These are phyloP conservation scores for Jatropha multifida DNA, from an alignment of 441 rosid species.

Conservation along the genomic window DNA sequence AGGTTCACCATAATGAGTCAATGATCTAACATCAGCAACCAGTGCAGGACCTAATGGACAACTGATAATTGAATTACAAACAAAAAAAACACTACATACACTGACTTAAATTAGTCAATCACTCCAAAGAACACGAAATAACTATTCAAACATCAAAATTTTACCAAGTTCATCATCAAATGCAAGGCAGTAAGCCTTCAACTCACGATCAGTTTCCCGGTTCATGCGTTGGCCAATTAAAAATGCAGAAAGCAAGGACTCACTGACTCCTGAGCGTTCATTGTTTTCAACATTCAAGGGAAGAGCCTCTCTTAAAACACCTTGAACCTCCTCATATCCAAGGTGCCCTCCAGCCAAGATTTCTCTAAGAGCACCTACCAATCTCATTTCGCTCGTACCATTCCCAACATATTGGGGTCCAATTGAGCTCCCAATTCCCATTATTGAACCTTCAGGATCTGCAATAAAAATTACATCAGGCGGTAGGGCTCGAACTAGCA, in stretches of 20 bases:
- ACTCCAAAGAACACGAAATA: conserved; percentile 6
- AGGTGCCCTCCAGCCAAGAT: conserved; percentile 94
- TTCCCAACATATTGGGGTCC: conserved; percentile 80
- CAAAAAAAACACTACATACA: conserved; percentile 13
- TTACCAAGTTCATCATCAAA: conserved; percentile 94
- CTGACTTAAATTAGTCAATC: conserved; percentile 8
- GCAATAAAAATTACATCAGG: conserved; percentile 88
- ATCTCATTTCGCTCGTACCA: conserved; percentile 74
- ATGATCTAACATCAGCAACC: conserved; percentile 83
- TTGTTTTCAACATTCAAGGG: conserved; percentile 52
- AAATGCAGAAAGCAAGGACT: conserved; percentile 89
- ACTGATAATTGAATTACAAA: conserved; percentile 26
- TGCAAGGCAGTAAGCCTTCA: conserved; percentile 96
- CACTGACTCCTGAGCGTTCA: conserved; percentile 52
- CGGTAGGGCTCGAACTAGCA: conserved; percentile 62
- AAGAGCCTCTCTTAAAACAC: conserved; percentile 82
- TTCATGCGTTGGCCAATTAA: conserved; percentile 97
- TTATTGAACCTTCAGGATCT: conserved; percentile 89
- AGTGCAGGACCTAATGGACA: conserved; percentile 65
- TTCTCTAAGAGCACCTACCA: conserved; percentile 95
- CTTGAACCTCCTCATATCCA: conserved; percentile 93
- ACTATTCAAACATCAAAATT: conserved; percentile 7
- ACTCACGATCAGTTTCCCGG: conserved; percentile 89
- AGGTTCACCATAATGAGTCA: conserved; percentile 98
- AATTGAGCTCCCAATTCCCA: conserved; percentile 69